Percentiles rank a stretch among this genome's conserved stretches.
These are phyloP conservation scores for Curvularia lunata DNA, from an alignment of 2,329 filamentous ascomycete species.

Conservation along the genomic window DNA sequence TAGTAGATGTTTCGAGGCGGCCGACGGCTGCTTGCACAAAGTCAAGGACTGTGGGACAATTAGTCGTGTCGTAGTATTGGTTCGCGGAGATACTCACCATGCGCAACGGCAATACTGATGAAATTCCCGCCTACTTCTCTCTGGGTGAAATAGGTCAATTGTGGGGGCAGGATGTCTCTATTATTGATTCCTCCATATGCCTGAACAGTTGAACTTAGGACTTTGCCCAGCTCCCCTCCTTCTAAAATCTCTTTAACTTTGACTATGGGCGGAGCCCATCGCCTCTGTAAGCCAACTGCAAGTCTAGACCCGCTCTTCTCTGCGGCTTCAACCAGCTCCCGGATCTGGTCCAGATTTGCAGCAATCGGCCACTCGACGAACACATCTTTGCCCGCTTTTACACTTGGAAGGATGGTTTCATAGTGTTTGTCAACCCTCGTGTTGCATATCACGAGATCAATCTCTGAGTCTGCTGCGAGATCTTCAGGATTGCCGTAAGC, in stretches of 20 bases:
- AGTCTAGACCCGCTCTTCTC: slow-evolving; percentile 50
- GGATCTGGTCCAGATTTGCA: slow-evolving; percentile 46
- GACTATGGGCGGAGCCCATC: slow-evolving; percentile 47
- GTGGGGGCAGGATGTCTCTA: slow-evolving; percentile 21
- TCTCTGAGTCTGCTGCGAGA: slow-evolving; percentile 49
- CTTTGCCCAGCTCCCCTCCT: slow-evolving; percentile 51
- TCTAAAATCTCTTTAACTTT: slow-evolving; percentile 53
- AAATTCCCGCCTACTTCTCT: slow-evolving; percentile 24
- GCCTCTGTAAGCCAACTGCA: slow-evolving; percentile 56
- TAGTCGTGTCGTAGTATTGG: neutral
- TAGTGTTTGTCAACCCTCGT: slow-evolving; percentile 64
- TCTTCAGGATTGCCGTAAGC: slow-evolving; percentile 54
- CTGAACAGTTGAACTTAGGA: slow-evolving; percentile 45
- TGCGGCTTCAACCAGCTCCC: slow-evolving; percentile 52
- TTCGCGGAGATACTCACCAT: slow-evolving; percentile 34
- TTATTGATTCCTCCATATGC: slow-evolving; percentile 26
- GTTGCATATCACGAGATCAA: slow-evolving; percentile 56
- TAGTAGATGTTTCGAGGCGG: slow-evolving; percentile 17
- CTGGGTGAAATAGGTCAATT: slow-evolving; percentile 24
- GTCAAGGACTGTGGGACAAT: slow-evolving; percentile 14
- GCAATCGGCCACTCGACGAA: slow-evolving; percentile 60
- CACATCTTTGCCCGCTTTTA: slow-evolving; percentile 60
- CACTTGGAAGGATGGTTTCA: slow-evolving; percentile 53
- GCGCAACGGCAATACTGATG: slow-evolving; percentile 25
- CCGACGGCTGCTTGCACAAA: slow-evolving; percentile 28